These are phyloP conservation scores for Trichosporon sp. DNA, from an alignment of 1,284 basidiomycete species.

Conservation along the genomic window DNA sequence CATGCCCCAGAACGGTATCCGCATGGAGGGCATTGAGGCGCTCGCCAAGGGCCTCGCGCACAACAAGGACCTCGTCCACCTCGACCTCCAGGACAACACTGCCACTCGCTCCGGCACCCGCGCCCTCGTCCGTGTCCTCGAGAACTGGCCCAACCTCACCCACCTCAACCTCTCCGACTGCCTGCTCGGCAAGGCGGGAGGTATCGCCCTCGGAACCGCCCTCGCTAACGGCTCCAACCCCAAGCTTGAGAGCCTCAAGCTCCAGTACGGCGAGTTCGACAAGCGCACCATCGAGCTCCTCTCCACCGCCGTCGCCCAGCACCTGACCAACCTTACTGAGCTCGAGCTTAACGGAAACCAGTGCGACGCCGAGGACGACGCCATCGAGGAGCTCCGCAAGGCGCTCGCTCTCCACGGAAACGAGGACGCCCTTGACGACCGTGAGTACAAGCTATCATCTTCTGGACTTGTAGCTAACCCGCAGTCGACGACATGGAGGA, in stretches of 20 bases:
- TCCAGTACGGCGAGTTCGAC: conserved; percentile 91
- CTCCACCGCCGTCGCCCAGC: conserved; percentile 66
- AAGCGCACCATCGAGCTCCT: conserved; percentile 69
- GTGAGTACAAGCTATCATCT: conserved; percentile 43
- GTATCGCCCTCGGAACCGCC: conserved; percentile 67
- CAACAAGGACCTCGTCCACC: conserved; percentile 69
- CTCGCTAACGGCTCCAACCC: conserved; percentile 67
- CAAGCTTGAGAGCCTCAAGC: conserved; percentile 70
- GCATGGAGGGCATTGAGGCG: conserved; percentile 86
- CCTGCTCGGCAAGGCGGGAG: conserved; percentile 69
- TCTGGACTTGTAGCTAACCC: neutral
- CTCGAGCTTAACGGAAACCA: conserved; percentile 89
- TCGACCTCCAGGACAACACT: conserved; percentile 97
- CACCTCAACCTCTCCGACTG: conserved; percentile 91
- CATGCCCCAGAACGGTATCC: conserved; percentile 96
- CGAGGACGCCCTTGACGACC: conserved; percentile 76
- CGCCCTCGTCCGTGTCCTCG: conserved; percentile 73
- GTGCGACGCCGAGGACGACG: conserved; percentile 76
- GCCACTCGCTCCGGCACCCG: conserved; percentile 73
- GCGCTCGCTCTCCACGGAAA: conserved; percentile 74
- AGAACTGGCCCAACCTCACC: conserved; percentile 70
- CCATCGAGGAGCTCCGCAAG: conserved; percentile 66
- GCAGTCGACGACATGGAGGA: conserved; percentile 68
- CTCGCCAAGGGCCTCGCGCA: conserved; percentile 75
- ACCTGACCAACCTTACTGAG: conserved; percentile 64